Evolutionary conservation across 768 basidiomycete species (phyloP).

Genomic region (Tricholoma matsutake): DNA sequence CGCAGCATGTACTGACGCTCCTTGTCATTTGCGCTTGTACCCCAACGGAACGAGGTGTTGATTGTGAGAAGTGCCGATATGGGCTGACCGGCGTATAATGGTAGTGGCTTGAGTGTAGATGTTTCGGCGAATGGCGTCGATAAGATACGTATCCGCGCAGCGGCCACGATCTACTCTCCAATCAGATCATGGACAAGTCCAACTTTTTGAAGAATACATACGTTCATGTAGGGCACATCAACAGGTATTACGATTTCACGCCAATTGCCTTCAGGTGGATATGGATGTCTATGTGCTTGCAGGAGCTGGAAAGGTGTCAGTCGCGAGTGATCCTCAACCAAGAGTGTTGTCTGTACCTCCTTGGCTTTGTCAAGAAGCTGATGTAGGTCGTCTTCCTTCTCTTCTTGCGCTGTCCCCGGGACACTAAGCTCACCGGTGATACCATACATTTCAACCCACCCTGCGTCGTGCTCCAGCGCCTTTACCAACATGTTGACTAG

Average conservation of each 20-base stretch:
- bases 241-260: slow-evolving; percentile 79
- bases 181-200: neutral
- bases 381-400: slow-evolving; percentile 24
- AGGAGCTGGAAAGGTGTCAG: slow-evolving; percentile 32
- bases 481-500: slow-evolving; percentile 51
- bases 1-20: slow-evolving; percentile 52
- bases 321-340: neutral
- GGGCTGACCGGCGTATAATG: slow-evolving; percentile 85
- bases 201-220: slow-evolving; percentile 33
- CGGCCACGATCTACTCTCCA: slow-evolving; percentile 60
- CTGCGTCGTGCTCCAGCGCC: slow-evolving; percentile 56
- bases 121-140: slow-evolving; percentile 41
- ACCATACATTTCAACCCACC: slow-evolving; percentile 69
- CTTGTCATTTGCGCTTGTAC: slow-evolving; percentile 40
- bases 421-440: slow-evolving; percentile 68
- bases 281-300: slow-evolving; percentile 39
- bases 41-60: slow-evolving; percentile 78
- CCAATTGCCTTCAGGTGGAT: slow-evolving; percentile 50
- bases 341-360: slow-evolving; percentile 16
- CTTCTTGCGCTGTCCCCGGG: slow-evolving; percentile 37
- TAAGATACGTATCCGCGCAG: slow-evolving; percentile 48
- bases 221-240: slow-evolving; percentile 80
- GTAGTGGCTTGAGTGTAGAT: slow-evolving; percentile 25
- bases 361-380: slow-evolving; percentile 30
- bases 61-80: slow-evolving; percentile 67